These are phyloP conservation scores for Fragilaria radians DNA, from an alignment of 108 stramenopile species.

Conservation along the genomic window DNA sequence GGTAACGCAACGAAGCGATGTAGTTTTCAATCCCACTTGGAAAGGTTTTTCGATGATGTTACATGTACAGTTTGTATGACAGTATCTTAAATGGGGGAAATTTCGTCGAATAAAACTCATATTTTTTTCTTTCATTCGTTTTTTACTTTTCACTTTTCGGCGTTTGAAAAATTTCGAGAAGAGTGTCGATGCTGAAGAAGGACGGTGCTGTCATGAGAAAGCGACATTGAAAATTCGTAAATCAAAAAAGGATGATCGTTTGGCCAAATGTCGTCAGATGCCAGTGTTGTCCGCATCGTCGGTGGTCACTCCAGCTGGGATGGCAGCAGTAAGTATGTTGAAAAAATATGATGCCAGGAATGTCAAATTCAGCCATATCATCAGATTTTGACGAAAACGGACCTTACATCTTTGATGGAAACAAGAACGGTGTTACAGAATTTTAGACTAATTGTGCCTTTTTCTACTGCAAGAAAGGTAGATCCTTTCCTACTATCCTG, in stretches of 20 bases:
- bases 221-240: slow-evolving; percentile 97
- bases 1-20: too few species aligned
- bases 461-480: too few species aligned
- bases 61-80: too few species aligned
- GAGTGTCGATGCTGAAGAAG: slow-evolving; percentile 89
- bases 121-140: too few species aligned
- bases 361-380: not conserved
- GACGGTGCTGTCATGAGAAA: slow-evolving; percentile 90
- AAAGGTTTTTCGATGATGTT: too few species aligned
- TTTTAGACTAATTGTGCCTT: too few species aligned
- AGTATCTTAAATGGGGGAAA: too few species aligned
- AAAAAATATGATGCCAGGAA: slow-evolving; percentile 2
- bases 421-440: too few species aligned
- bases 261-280: slow-evolving; percentile 93
- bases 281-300: slow-evolving; percentile 24
- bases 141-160: slow-evolving; percentile 28
- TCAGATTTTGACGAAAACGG: not conserved
- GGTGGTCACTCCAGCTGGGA: slow-evolving; percentile 59
- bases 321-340: slow-evolving; percentile 74
- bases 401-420: too few species aligned
- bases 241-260: slow-evolving; percentile 92
- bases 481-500: too few species aligned
- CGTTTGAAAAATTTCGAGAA: slow-evolving; percentile 91
- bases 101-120: too few species aligned
- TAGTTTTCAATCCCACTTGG: too few species aligned